Evolutionary conservation across 202 grass and related monocot species (phyloP), one percentile per base, ranked within the genome.

Genomic region (Dendrocalamus latiflorus): DNA sequence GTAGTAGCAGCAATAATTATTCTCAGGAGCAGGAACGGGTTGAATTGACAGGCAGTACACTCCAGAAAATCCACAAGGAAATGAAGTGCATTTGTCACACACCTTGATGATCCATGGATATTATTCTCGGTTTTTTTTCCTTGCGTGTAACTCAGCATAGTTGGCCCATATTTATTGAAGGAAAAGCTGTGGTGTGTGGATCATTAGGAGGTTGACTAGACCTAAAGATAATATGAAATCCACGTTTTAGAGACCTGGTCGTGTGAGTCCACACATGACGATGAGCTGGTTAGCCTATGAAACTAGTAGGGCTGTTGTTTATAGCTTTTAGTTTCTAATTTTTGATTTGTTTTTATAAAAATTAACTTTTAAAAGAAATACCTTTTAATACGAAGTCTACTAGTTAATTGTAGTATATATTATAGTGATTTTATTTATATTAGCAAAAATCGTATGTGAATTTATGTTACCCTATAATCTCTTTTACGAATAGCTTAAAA

Each of bases 41-140:
- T 53, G 75, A 72, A 55, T 78, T 64, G 75, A 85, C 56, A 50
- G 6, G 66, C 36, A 22, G 5, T 63, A 41, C 4, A 8, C 1
- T 62, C 30, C 1, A 16, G 57, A 78, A 84, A 43, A 53, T 54
- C 56, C 83, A 7, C 43, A 4, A 33, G 83, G 63, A 54, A 72
- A 72, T 72, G 55, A 75, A 54, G 14, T 54, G 58, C 26, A 24
- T 42, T 4, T 51, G 44, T 6, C 45, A 63, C 45, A 28, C n/a
- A 8, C 24, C 69, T 41, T 50, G 79, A 62, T 25, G 68, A 48
- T 47, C 45, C 26, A n/a, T 76, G 56, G 38, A 16, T 18, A 62
- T 60, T 44, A 55, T 75, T 22, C 9, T 5, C 39, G 2, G 16
- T 63, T 20, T 77, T 62, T 22, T 25, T 38, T 8, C 38, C 38